A percentile compares a stretch with the other conserved stretches of the same genome.
Conservation (phyloP, 2,329 filamentous ascomycete species). For the Aureobasidium melanogenum region DNA sequence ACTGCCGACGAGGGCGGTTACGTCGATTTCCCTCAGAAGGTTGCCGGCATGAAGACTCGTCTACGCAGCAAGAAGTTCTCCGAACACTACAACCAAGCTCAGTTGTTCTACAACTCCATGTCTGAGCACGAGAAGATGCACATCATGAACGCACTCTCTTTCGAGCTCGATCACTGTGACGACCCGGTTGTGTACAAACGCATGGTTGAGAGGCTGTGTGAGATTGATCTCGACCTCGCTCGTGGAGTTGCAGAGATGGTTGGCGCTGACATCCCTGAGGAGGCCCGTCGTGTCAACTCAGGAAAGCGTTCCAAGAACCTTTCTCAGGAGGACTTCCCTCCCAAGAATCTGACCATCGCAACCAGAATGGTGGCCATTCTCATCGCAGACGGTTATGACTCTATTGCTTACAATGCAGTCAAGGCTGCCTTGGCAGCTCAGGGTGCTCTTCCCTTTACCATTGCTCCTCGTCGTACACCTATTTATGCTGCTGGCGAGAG, state of each 20-base stretch:
- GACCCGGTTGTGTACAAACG: conserved; percentile 67
- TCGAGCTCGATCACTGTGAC: conserved; percentile 75
- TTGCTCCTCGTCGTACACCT: conserved; percentile 57
- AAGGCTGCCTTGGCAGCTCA: conserved; percentile 54
- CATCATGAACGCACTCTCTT: conserved; percentile 51
- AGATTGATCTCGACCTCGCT: conserved; percentile 64
- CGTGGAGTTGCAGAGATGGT: conserved; percentile 61
- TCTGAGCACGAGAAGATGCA: conserved; percentile 57
- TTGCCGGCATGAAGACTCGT: conserved; percentile 62
- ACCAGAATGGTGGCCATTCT: conserved; percentile 66
- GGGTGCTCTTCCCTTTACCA: conserved; percentile 61
- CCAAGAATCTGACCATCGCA: conserved; percentile 56
- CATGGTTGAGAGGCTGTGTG: conserved; percentile 57
- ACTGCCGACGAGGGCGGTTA: conserved; percentile 56
- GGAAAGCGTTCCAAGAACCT: conserved; percentile 59
- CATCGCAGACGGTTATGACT: conserved; percentile 69
- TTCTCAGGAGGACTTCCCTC: conserved; percentile 60
- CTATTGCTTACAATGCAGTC: conserved; percentile 54
- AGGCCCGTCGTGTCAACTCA: conserved; percentile 49
- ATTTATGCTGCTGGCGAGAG: conserved; percentile 55
- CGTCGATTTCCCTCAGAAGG: conserved; percentile 55
- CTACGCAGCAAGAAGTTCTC: conserved; percentile 64
- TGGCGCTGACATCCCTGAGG: conserved; percentile 51
- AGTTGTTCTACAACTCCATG: conserved; percentile 76
- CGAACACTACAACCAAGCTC: conserved; percentile 69